Base-by-base conservation (phyloP, 176 grass and related monocot genomes). In the Triticum monococcum region DNA sequence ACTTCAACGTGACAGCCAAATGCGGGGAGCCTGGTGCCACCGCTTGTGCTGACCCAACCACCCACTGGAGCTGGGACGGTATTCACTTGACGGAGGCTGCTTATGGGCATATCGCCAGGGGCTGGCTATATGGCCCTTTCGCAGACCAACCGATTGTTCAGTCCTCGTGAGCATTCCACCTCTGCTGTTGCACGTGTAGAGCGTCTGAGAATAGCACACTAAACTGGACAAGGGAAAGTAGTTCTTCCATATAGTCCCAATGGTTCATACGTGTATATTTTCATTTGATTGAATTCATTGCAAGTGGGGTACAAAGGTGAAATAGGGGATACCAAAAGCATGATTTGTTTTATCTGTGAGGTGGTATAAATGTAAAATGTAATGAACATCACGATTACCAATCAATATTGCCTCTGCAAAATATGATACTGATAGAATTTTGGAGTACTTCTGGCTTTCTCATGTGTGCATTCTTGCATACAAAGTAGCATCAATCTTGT, bases 11-110 rank as follows among this genome's bases (percentile, higher is more conserved):
- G 4, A 89, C 68, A 1, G 84, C 84, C 38, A 84, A 75, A 41
- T 92, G 91, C 46, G 91, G 87, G 7, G 80, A 87, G 68, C 68
- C 87, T 38, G 87, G 91, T 57, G 83, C 91, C 22, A 89, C 79
- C 7, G 91, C 81, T 0, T 89, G 91, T 37, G 54, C n/a, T 37
- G 87, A 92, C 3, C 91, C 91, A 0, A 18, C 91, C 28, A 88
- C 82, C 66, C 83, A 93, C 7, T 89, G 87, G 86, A 88, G 78
- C 80, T 93, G 91, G 91, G 91, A 93, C 22, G 91, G 91, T 24
- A 91, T 93, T 83, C 91, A 93, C 86, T 74, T 93, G 83, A 93
- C 91, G 5, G 91, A 93, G 64, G 88, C 88, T 80, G 91, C 88
- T 64, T 93, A 86, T 38, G 18, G 83, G 28, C 86, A 90, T 72